A percentile compares a stretch with the other conserved stretches of the same genome.
Conservation (phyloP, 495 filamentous ascomycete genomes). For the Penicillium chermesinum region DNA sequence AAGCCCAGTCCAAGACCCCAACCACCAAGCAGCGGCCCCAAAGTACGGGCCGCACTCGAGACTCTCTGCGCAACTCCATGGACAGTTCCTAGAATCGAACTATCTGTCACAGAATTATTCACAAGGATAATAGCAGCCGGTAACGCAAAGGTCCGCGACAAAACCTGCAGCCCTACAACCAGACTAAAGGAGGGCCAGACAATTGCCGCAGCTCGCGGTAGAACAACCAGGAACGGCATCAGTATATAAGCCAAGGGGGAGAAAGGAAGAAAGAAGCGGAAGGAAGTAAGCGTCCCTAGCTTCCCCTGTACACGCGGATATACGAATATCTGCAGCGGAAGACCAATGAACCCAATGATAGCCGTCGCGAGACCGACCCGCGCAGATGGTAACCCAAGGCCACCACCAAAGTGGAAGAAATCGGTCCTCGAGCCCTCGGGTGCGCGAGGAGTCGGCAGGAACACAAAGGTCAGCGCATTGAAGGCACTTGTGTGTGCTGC, state of each 20-base stretch:
- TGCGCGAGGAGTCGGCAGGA: slow-evolving; percentile 61
- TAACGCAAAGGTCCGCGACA: slow-evolving; percentile 66
- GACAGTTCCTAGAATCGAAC: slow-evolving; percentile 59
- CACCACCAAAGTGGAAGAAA: slow-evolving; percentile 64
- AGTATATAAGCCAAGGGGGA: slow-evolving; percentile 63
- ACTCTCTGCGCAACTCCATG: slow-evolving; percentile 66
- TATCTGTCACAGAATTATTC: slow-evolving; percentile 62
- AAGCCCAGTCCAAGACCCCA: slow-evolving; percentile 60
- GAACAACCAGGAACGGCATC: slow-evolving; percentile 60
- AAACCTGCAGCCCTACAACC: slow-evolving; percentile 62
- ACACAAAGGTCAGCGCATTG: slow-evolving; percentile 68
- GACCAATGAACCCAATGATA: slow-evolving; percentile 63
- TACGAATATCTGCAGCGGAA: slow-evolving; percentile 63
- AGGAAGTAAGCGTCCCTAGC: slow-evolving; percentile 58
- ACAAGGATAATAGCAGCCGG: slow-evolving; percentile 65
- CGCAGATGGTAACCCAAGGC: slow-evolving; percentile 62
- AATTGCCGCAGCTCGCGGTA: slow-evolving; percentile 42
- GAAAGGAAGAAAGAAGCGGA: slow-evolving; percentile 53
- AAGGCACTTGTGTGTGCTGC: slow-evolving; percentile 73
- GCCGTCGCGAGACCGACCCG: slow-evolving; percentile 66
- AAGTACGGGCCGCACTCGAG: slow-evolving; percentile 51
- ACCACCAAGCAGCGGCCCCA: slow-evolving; percentile 63
- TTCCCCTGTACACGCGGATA: slow-evolving; percentile 58
- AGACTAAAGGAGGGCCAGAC: slow-evolving; percentile 56
- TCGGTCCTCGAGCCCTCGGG: slow-evolving; percentile 39